Evolutionary conservation across 768 basidiomycete genomes (phyloP).

Genomic region (Trametes villosa): DNA sequence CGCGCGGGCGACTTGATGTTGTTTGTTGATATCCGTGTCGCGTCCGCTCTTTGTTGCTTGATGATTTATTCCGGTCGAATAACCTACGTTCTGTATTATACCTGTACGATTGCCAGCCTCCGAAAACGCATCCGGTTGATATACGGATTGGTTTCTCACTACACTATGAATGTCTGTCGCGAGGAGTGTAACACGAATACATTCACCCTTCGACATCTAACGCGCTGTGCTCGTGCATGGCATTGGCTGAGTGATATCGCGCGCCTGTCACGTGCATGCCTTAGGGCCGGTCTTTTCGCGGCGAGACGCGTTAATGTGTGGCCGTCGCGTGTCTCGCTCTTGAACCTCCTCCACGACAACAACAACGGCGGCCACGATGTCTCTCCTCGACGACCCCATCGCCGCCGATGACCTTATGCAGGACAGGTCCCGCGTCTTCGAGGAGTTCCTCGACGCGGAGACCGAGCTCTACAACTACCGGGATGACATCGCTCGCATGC

Average conservation of each 20-base stretch:
- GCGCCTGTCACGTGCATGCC: background rate
- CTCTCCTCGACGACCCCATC: conserved; percentile 55
- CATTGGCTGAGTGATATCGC: too few relatives aligned
- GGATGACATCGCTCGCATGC: conserved; percentile 81
- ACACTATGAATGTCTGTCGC: background rate
- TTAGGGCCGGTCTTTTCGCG: conserved; percentile 43
- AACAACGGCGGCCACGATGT: conserved; percentile 31
- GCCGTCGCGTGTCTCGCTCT: conserved; percentile 30
- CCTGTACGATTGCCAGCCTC: conserved; percentile 9
- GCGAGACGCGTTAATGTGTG: conserved; percentile 23
- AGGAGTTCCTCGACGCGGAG: conserved; percentile 79
- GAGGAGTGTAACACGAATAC: too few relatives aligned
- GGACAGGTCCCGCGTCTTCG: conserved; percentile 78
- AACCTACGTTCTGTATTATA: conserved; percentile 20
- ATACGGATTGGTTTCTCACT: background rate
- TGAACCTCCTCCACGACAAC: conserved; percentile 9
- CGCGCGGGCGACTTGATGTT: background rate
- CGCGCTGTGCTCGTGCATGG: too few relatives aligned
- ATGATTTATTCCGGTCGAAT: conserved; percentile 20
- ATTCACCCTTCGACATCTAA: too few relatives aligned
- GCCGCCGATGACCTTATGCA: conserved; percentile 72
- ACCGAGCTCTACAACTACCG: conserved; percentile 78
- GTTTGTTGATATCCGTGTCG: conserved; percentile 7
- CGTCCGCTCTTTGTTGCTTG: conserved; percentile 17
- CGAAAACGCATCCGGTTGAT: background rate